Evolutionary conservation across 768 basidiomycete genomes (phyloP).

Genomic region (Lactarius akahatsu): DNA sequence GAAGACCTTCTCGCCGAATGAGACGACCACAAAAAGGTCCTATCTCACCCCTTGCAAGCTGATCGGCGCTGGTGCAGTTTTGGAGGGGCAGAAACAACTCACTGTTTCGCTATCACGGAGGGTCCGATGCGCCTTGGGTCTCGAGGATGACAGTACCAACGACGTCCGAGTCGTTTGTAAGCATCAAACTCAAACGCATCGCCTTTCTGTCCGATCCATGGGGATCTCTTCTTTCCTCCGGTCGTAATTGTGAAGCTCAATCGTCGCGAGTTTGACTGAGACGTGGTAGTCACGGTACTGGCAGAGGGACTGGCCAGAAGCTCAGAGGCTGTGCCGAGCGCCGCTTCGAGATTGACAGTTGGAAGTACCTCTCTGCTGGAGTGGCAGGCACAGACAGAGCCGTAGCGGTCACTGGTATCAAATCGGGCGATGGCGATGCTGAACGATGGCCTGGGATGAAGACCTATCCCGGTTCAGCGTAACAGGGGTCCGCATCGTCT

Average conservation of each 20-base stretch:
- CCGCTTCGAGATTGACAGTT: slow-evolving; percentile 36
- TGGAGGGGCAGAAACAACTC: slow-evolving; percentile 35
- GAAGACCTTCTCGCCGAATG: slow-evolving; percentile 96
- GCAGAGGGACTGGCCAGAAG: slow-evolving; percentile 36
- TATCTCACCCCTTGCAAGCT: slow-evolving; percentile 75
- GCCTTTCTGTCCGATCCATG: slow-evolving; percentile 41
- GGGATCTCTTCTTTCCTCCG: slow-evolving; percentile 41
- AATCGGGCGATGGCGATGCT: slow-evolving; percentile 1
- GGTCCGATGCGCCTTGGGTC: slow-evolving; percentile 76
- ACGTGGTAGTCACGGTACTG: slow-evolving; percentile 27
- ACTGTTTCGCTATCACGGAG: slow-evolving; percentile 88
- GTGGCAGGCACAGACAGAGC: slow-evolving; percentile 32
- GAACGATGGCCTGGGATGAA: slow-evolving; percentile 35
- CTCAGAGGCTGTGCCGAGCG: slow-evolving; percentile 33
- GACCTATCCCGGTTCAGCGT: slow-evolving; percentile 5
- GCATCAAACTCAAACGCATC: slow-evolving; percentile 60
- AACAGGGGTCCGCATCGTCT: slow-evolving; percentile 34
- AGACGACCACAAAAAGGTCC: slow-evolving; percentile 95
- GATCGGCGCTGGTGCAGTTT: background rate
- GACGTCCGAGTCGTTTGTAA: slow-evolving; percentile 61
- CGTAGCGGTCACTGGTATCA: slow-evolving; percentile 22
- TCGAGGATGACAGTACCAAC: slow-evolving; percentile 95
- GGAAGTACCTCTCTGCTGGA: slow-evolving; percentile 34
- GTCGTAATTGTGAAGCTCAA: slow-evolving; percentile 20
- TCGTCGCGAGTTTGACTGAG: slow-evolving; percentile 21